phyloP scores from a whole-genome alignment of 768 basidiomycete species.

The Russula emetica region DNA sequence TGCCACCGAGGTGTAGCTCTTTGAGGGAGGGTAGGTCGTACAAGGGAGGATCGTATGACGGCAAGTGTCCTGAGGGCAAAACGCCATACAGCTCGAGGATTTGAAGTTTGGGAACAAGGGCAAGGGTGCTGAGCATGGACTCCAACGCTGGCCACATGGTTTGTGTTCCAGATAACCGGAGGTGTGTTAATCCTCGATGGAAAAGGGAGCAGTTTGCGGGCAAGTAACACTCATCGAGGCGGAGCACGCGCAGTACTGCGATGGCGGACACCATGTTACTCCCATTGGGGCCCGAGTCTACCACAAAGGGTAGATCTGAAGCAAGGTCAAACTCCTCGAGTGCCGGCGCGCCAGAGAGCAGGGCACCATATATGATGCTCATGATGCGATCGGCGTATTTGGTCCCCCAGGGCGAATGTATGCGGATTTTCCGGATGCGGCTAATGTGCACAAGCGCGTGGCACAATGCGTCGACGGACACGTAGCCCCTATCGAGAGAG shows the following conservation, averaged over 20 bases:
- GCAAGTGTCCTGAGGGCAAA: not conserved
- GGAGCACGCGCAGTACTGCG: constrained; percentile 1
- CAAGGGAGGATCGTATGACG: not conserved
- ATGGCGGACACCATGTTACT: not conserved
- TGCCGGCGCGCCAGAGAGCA: constrained; percentile 4
- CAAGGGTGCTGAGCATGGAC: constrained; percentile 9
- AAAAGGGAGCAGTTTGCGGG: constrained; percentile 11
- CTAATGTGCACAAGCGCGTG: constrained; percentile 2
- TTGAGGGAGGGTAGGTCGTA: constrained; percentile 4
- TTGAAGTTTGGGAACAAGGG: constrained; percentile 7
- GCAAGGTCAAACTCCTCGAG: constrained; percentile 24
- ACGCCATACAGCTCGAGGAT: constrained; percentile 16
- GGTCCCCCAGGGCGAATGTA: constrained; percentile 22
- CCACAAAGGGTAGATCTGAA: constrained; percentile 6
- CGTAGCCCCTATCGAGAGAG: constrained; percentile 21
- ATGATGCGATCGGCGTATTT: constrained; percentile 17
- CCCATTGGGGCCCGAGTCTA: not conserved
- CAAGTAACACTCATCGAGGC: constrained; percentile 8
- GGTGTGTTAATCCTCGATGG: constrained; percentile 6
- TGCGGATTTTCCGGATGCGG: constrained; percentile 13
- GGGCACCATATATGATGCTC: constrained; percentile 9
- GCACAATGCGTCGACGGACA: constrained; percentile 16
- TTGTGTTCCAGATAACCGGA: constrained; percentile 9
- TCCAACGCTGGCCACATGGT: constrained; percentile 12
- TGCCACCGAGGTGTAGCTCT: constrained; percentile 9